These are phyloP conservation scores for Pisolithus sp. DNA, from an alignment of 768 basidiomycete genomes.

Conservation along the genomic window DNA sequence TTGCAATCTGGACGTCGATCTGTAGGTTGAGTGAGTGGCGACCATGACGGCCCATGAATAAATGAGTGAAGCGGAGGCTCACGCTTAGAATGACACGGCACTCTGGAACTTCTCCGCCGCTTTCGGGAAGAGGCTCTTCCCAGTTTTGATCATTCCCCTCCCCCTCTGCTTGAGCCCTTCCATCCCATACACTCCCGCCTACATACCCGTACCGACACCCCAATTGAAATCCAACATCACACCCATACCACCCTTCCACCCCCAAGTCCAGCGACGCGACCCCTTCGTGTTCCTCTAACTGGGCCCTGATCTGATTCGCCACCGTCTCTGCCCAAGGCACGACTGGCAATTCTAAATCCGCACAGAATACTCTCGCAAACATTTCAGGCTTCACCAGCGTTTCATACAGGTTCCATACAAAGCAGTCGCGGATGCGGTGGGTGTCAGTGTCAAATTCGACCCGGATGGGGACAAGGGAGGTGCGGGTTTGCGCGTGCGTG, in stretches of 20 bases:
- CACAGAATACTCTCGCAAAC: slow-evolving; percentile 84
- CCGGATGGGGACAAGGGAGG: slow-evolving; percentile 80
- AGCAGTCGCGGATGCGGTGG: slow-evolving; percentile 88
- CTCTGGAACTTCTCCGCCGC: slow-evolving; percentile 58
- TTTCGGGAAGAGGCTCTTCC: slow-evolving; percentile 13
- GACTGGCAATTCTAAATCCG: slow-evolving; percentile 74
- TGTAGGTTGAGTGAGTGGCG: slow-evolving; percentile 24
- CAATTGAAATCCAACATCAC: too few relatives aligned
- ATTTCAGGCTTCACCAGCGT: slow-evolving; percentile 74
- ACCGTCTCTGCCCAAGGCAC: slow-evolving; percentile 69
- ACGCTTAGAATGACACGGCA: slow-evolving; percentile 81
- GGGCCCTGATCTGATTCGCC: slow-evolving; percentile 81
- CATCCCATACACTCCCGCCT: too few relatives aligned
- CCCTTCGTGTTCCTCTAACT: slow-evolving; percentile 85
- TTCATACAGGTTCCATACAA: slow-evolving; percentile 94
- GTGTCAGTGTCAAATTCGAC: slow-evolving; percentile 93
- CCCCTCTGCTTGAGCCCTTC: too few relatives aligned
- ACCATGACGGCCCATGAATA: not conserved
- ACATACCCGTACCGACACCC: too few relatives aligned
- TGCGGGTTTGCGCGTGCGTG: slow-evolving; percentile 46
- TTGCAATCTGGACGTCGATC: slow-evolving; percentile 97
- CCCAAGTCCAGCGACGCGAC: slow-evolving; percentile 74
- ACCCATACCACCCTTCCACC: slow-evolving; percentile 20
- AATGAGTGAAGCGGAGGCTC: slow-evolving; percentile 21
- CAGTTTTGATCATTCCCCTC: too few relatives aligned